phyloP scores from a whole-genome alignment of 1,284 basidiomycete species.

The Ceratorhiza oryzae-sativae region DNA sequence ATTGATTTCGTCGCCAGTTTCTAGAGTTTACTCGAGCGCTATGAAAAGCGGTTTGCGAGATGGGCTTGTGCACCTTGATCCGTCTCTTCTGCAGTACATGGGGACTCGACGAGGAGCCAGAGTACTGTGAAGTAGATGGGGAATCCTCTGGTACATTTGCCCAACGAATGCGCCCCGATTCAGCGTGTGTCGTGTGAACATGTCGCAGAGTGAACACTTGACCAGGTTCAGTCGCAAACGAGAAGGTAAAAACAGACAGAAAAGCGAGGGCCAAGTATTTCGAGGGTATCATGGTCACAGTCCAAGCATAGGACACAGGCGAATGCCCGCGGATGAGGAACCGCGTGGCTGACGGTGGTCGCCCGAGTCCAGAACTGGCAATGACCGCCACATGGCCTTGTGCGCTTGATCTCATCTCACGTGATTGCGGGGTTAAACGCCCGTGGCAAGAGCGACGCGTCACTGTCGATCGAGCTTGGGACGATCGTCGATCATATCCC shows the following conservation, averaged over 20 bases:
- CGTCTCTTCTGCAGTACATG: not conserved
- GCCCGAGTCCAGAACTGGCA: too few species aligned
- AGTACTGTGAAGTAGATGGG: constrained; percentile 24
- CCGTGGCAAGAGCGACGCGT: too few species aligned
- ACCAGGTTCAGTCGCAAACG: not conserved
- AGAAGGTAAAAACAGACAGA: constrained; percentile 44
- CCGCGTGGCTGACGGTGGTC: too few species aligned
- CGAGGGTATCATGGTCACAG: not conserved
- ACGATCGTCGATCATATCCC: too few species aligned
- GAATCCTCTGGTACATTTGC: not conserved
- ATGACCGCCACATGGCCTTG: too few species aligned
- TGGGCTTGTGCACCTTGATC: not conserved
- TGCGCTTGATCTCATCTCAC: too few species aligned
- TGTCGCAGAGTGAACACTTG: constrained; percentile 23
- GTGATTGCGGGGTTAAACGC: too few species aligned
- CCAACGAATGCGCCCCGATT: constrained; percentile 30
- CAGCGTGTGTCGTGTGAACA: constrained; percentile 17
- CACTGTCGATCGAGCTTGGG: too few species aligned
- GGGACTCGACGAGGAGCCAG: constrained; percentile 43
- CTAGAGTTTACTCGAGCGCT: not conserved
- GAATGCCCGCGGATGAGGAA: too few species aligned
- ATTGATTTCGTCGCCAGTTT: constrained; percentile 40
- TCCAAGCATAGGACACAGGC: not conserved
- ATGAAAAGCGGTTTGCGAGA: constrained; percentile 18
- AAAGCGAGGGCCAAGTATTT: not conserved